A percentile compares a stretch with the other conserved stretches of the same genome.
These are phyloP conservation scores for Lasiodiplodia gonubiensis DNA, from an alignment of 2,329 filamentous ascomycete genomes.

Conservation along the genomic window DNA sequence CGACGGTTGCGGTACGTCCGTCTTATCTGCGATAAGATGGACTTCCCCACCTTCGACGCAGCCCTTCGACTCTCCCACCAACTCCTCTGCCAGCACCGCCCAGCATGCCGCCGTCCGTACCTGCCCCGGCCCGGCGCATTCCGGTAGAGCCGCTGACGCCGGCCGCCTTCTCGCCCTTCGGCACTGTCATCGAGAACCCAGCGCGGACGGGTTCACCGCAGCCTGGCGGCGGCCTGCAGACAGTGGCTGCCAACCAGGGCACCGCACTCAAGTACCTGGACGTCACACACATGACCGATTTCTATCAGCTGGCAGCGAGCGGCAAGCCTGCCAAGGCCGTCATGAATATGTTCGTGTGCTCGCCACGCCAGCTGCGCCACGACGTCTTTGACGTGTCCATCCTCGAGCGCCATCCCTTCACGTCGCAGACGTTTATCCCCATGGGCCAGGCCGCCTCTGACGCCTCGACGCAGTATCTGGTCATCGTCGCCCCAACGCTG, in stretches of 20 bases:
- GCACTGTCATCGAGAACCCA: conserved; percentile 81
- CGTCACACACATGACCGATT: conserved; percentile 74
- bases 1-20: not conserved
- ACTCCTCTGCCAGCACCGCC: not conserved
- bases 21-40: not conserved
- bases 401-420: conserved; percentile 91
- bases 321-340: conserved; percentile 63
- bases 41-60: not conserved
- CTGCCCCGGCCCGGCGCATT: conserved; percentile 54
- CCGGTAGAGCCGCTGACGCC: conserved; percentile 70
- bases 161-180: conserved; percentile 76
- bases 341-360: conserved; percentile 90
- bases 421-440: conserved; percentile 90
- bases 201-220: conserved; percentile 54
- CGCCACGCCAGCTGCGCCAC: conserved; percentile 63
- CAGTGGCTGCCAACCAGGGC: conserved; percentile 78
- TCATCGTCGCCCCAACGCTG: conserved; percentile 85
- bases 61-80: not conserved
- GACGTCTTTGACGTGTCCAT: conserved; percentile 70
- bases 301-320: conserved; percentile 71
- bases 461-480: conserved; percentile 67
- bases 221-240: conserved; percentile 47
- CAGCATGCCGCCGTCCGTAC: conserved; percentile 42
- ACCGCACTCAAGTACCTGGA: conserved; percentile 85
- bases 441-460: conserved; percentile 63